Base-by-base conservation (phyloP, 257 asterid species). In the Lycium ferocissimum region DNA sequence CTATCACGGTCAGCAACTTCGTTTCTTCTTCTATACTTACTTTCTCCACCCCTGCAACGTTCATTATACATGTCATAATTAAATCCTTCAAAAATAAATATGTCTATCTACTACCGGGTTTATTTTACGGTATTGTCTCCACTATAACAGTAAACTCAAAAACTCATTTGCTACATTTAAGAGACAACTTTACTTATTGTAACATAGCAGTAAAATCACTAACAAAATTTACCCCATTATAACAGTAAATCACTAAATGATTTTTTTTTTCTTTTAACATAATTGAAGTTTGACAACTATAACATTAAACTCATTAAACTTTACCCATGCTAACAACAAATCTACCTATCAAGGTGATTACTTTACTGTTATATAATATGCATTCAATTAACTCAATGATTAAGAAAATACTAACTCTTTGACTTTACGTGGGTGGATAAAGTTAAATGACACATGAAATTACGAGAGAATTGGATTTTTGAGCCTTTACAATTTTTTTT, bases 1-100 rank as follows among this genome's bases (percentile, higher is more conserved):
- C 98, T 0, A 90, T 84, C 15, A 94, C 94, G 84, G 85, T 93
- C 59, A 94, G 83, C 76, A 86, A 83, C 7, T 92, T 81, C 87
- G 83, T 94, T 0, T 33, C 90, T 58, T 91, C 98, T 1, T 86
- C 57, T 33, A 93, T 12, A 8, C 93, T 81, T 79, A 88, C 90
- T 0, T 94, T 92, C 18, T 83, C 90, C 38, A 92, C 94, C 14
- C 93, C 92, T 88, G 58, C 71, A 78, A 56, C 14, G 18, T 53
- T 53, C 3, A 53, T 26, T 26, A 26, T 26, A 26, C 33, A 26
- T 26, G 33, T 26, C 12, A 22, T 66, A 45, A 66, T 12, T 35
- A 6, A 13, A 35, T 35, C 75, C 33, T 26, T 26, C 33, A 26
- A 26, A 26, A 26, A 26, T 26, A 26, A 26, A 66, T 35, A 47